phyloP scores from a whole-genome alignment of 2,329 filamentous ascomycete genomes.

The Aspergillus calidoustus region DNA sequence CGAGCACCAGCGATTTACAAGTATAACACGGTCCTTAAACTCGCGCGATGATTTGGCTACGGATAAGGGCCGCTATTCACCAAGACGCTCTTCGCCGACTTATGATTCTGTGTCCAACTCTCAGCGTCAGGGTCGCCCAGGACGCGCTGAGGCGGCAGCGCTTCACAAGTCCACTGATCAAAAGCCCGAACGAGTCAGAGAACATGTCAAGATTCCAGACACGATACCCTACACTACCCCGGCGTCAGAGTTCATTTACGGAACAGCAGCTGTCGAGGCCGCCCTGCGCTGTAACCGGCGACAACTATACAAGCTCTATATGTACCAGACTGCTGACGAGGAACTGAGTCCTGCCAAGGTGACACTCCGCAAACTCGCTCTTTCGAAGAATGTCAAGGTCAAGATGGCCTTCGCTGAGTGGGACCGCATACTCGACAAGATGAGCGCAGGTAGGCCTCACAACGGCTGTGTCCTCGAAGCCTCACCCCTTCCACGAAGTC shows the following conservation, averaged over 20 bases:
- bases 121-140: not conserved
- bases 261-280: slow-evolving; percentile 77
- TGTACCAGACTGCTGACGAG: slow-evolving; percentile 65
- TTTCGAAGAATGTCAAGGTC: slow-evolving; percentile 56
- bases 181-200: slow-evolving; percentile 39
- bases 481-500: slow-evolving; percentile 76
- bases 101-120: not conserved
- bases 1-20: slow-evolving; percentile 25
- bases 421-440: slow-evolving; percentile 76
- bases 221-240: slow-evolving; percentile 76
- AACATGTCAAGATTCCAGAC: slow-evolving; percentile 43
- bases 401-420: slow-evolving; percentile 65
- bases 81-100: not conserved
- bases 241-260: slow-evolving; percentile 90
- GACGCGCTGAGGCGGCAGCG: slow-evolving; percentile 7
- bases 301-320: slow-evolving; percentile 82
- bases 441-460: slow-evolving; percentile 81
- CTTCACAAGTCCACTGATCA: slow-evolving; percentile 29
- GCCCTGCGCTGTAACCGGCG: slow-evolving; percentile 72
- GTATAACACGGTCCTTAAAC: not conserved
- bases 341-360: slow-evolving; percentile 49
- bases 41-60: not conserved
- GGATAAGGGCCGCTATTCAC: not conserved
- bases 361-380: slow-evolving; percentile 45
- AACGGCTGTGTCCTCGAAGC: slow-evolving; percentile 89